Percentiles rank a stretch among this genome's conserved stretches.
phyloP scores from a whole-genome alignment of 1,139 yeast genomes.

The Candida freyschussii region DNA sequence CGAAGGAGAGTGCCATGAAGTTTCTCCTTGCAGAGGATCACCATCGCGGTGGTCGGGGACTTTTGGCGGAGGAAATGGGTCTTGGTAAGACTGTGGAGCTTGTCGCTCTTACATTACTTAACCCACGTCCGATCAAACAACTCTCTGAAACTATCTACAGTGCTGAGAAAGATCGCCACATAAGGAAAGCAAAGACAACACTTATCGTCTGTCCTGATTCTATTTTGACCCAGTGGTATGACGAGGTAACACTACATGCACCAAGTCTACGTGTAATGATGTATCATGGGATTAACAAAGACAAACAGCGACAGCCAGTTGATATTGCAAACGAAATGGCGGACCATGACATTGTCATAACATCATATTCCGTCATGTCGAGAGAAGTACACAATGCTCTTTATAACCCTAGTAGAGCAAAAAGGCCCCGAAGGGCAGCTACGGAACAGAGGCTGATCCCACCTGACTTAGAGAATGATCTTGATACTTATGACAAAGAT shows the following conservation, averaged over 20 bases:
- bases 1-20: slow-evolving; percentile 30
- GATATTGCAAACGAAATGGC: slow-evolving; percentile 33
- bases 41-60: slow-evolving; percentile 46
- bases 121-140: slow-evolving; percentile 41
- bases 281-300: slow-evolving; percentile 52
- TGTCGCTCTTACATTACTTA: slow-evolving; percentile 55
- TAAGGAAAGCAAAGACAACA: slow-evolving; percentile 61
- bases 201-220: slow-evolving; percentile 82
- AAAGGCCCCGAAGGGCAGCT: slow-evolving; percentile 21
- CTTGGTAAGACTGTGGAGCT: slow-evolving; percentile 90
- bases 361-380: slow-evolving; percentile 68
- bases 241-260: slow-evolving; percentile 61
- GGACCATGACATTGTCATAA: slow-evolving; percentile 74
- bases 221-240: slow-evolving; percentile 78
- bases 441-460: not conserved
- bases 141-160: slow-evolving; percentile 12
- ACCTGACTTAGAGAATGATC: not conserved
- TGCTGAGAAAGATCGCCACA: slow-evolving; percentile 29
- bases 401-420: slow-evolving; percentile 51
- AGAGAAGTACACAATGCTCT: slow-evolving; percentile 78
- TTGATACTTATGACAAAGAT: slow-evolving; percentile 15
- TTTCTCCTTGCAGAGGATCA: slow-evolving; percentile 28
- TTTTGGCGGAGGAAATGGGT: slow-evolving; percentile 94
- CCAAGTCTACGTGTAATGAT: slow-evolving; percentile 52
- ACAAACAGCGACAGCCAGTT: slow-evolving; percentile 31